A percentile compares a stretch with the other conserved stretches of the same genome.
phyloP scores from a whole-genome alignment of 2,329 filamentous ascomycete genomes.

The Neonectria neomacrospora region DNA sequence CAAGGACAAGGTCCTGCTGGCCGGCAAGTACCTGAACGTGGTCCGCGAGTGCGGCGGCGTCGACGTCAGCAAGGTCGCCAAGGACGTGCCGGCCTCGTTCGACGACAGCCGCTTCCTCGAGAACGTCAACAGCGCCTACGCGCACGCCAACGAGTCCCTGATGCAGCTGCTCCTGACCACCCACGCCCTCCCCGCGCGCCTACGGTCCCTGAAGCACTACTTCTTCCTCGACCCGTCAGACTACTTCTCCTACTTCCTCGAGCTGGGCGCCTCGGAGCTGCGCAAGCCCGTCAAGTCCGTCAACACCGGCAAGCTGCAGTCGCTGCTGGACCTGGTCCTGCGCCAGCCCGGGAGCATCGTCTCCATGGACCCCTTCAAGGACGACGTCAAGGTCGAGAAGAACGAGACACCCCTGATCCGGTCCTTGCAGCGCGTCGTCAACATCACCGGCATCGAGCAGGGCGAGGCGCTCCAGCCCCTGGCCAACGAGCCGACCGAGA shows the following conservation, averaged over 20 bases:
- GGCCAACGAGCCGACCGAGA: constrained; percentile 74
- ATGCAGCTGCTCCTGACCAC: constrained; percentile 92
- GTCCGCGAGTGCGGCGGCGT: constrained; percentile 97
- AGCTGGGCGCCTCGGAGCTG: constrained; percentile 88
- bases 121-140: constrained; percentile 95
- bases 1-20: constrained; percentile 93
- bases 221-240: constrained; percentile 98
- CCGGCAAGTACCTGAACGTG: constrained; percentile 97
- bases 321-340: constrained; percentile 91
- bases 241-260: constrained; percentile 98
- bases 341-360: constrained; percentile 97
- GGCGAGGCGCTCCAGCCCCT: constrained; percentile 83
- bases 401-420: constrained; percentile 94
- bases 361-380: constrained; percentile 95
- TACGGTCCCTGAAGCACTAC: constrained; percentile 96
- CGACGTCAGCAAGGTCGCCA: constrained; percentile 87
- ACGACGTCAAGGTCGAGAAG: constrained; percentile 98
- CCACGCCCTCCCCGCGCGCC: constrained; percentile 85
- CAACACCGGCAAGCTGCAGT: constrained; percentile 94
- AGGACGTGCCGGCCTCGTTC: constrained; percentile 90
- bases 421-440: constrained; percentile 95
- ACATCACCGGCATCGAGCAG: constrained; percentile 94
- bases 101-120: constrained; percentile 93
- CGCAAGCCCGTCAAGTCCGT: constrained; percentile 89
- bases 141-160: constrained; percentile 92